A percentile compares a stretch with the other conserved stretches of the same genome.
Evolutionary conservation across 2,329 filamentous ascomycete genomes (phyloP).

Genomic region (Aspergillus terreus): DNA sequence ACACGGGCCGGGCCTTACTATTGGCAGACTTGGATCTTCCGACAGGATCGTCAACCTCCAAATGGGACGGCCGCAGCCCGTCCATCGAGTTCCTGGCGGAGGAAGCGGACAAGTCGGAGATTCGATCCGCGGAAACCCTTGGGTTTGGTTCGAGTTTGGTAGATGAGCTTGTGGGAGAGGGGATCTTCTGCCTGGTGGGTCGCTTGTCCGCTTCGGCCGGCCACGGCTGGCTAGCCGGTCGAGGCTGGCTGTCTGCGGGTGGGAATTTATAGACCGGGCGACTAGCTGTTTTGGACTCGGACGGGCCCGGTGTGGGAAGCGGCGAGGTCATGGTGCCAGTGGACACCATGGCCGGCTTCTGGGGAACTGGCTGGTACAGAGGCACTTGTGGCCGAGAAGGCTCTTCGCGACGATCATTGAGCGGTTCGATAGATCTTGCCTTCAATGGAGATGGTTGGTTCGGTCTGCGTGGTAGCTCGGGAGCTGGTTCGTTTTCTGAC

Average conservation of each 20-base stretch:
- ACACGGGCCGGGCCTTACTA: constrained; percentile 68
- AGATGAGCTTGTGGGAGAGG: constrained; percentile 32
- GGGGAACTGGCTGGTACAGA: constrained; percentile 44
- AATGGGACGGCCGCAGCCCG: constrained; percentile 59
- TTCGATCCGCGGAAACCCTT: constrained; percentile 45
- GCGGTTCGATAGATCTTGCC: constrained; percentile 19
- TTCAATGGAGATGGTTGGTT: constrained; percentile 22
- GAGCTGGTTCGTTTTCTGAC: constrained; percentile 26
- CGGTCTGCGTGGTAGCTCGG: constrained; percentile 23
- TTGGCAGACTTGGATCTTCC: constrained; percentile 62
- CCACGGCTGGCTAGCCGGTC: constrained; percentile 50
- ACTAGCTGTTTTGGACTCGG: constrained; percentile 25
- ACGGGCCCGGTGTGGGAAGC: constrained; percentile 39
- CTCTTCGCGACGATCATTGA: constrained; percentile 21
- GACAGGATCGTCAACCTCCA: constrained; percentile 59
- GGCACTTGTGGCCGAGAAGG: constrained; percentile 25
- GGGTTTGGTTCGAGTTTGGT: constrained; percentile 48
- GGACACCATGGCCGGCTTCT: constrained; percentile 56
- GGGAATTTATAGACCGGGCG: constrained; percentile 55
- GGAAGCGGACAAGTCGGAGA: constrained; percentile 54
- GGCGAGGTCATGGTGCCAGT: constrained; percentile 76
- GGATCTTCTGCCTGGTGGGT: constrained; percentile 20
- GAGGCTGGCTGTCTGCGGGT: constrained; percentile 39
- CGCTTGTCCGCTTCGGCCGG: constrained; percentile 24
- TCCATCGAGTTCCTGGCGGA: constrained; percentile 68